phyloP scores from a whole-genome alignment of 768 basidiomycete species.

The Mycena capillaripes region DNA sequence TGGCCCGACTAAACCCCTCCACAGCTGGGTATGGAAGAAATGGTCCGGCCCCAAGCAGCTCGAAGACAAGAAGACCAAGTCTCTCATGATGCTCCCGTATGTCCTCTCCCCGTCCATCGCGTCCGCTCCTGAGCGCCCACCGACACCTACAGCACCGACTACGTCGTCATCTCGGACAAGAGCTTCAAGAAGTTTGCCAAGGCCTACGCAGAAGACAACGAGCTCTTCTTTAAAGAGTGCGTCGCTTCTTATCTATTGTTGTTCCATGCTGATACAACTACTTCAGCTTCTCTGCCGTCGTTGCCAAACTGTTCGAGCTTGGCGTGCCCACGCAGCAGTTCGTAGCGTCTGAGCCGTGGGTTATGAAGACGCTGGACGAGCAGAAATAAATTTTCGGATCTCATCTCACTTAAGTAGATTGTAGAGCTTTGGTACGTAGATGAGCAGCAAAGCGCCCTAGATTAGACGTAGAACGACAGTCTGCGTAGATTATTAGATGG shows the following conservation, averaged over 20 bases:
- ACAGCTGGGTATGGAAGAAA: slow-evolving; percentile 92
- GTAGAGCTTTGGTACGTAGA: slow-evolving; percentile 13
- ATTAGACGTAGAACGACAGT: slow-evolving; percentile 16
- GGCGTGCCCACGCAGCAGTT: slow-evolving; percentile 91
- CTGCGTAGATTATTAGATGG: slow-evolving; percentile 27
- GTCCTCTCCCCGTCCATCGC: slow-evolving; percentile 45
- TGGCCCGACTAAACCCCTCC: slow-evolving; percentile 10
- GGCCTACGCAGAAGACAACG: slow-evolving; percentile 87
- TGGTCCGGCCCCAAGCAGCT: slow-evolving; percentile 96
- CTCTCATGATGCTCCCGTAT: slow-evolving; percentile 96
- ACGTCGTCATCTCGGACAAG: slow-evolving; percentile 91
- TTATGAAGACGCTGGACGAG: slow-evolving; percentile 70
- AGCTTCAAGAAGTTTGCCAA: slow-evolving; percentile 90
- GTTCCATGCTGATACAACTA: neutral
- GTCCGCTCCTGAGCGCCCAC: slow-evolving; percentile 6
- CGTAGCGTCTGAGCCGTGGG: slow-evolving; percentile 80
- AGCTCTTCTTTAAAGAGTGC: slow-evolving; percentile 95
- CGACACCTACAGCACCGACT: slow-evolving; percentile 74
- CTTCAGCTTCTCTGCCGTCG: slow-evolving; percentile 83
- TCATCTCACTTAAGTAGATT: neutral
- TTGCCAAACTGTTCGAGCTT: slow-evolving; percentile 89
- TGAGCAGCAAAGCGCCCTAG: neutral
- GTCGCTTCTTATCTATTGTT: slow-evolving; percentile 43
- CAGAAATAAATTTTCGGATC: slow-evolving; percentile 46
- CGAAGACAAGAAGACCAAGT: slow-evolving; percentile 90